Evolutionary conservation across 805 yeast genomes (phyloP), one percentile per base, ranked within the genome.

Genomic region (Vanderwaltozyma polyspora): DNA sequence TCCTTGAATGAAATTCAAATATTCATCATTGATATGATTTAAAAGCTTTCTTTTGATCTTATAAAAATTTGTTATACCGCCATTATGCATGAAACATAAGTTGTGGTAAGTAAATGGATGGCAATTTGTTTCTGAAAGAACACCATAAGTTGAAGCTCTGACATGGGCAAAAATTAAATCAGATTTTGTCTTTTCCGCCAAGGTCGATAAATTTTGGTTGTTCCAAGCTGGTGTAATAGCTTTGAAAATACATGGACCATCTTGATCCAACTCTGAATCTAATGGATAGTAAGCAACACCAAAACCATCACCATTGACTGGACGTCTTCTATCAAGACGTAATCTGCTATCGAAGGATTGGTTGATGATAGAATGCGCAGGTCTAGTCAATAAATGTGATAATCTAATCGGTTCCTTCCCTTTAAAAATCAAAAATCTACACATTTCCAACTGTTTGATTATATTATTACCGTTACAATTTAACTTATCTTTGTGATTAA

Each of bases 221-320:
- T 91, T 91, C 98, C 98, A 91, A 1, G 95, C 94, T 0, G 98
- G 98, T 0, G 98, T 91, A 31, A 87, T 91, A 10, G 97, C 97
- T 46, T 85, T 78, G 63, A 83, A 91, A 3, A 86, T 70, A 58
- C 97, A 91, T 18, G 98, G 97, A 2, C 85, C 82, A 28, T 74
- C 72, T 9, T 53, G 43, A 26, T 69, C 72, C 14, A 71, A 58
- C 31, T 73, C 77, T 8, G 61, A 61, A 29, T 73, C 80, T n/a
- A 63, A 48, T 3, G 76, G 67, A 52, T 91, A 91, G 60, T 91
- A 91, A 1, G 97, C 97, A 16, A 91, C 89, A 2, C 98, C 98
- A 57, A 91, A 91, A 1, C 98, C 98, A 58, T 91, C 98, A 28
- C 98, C 98, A 55, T 91, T 91, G 46, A 91, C 84, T 2, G 98